Percentiles rank a stretch among this genome's conserved stretches.
These are phyloP conservation scores for Discostella stelligera DNA, from an alignment of 352 stramenopile genomes.

Conservation along the genomic window DNA sequence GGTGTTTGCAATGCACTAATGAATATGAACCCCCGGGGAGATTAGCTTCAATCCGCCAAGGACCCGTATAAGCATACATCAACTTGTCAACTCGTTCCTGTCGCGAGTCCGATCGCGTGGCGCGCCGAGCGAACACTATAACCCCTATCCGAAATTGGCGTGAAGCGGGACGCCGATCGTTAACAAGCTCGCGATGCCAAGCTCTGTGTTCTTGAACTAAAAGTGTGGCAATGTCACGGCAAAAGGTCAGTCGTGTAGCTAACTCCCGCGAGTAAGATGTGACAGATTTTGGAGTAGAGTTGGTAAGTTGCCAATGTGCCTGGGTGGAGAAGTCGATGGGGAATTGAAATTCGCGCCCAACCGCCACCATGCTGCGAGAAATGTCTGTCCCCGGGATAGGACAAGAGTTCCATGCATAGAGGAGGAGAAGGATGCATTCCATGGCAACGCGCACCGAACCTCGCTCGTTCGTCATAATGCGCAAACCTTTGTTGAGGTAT, in stretches of 20 bases:
- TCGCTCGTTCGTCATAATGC: too few species aligned
- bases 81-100: constrained; percentile 16
- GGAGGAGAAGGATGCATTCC: too few species aligned
- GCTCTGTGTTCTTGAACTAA: not conserved
- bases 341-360: too few species aligned
- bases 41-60: constrained; percentile 7
- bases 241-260: constrained; percentile 1
- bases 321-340: constrained; percentile 9
- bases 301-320: constrained; percentile 2
- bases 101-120: constrained; percentile 6
- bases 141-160: not conserved
- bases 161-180: not conserved
- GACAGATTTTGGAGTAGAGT: not conserved
- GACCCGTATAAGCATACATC: constrained; percentile 10
- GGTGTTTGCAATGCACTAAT: constrained; percentile 6
- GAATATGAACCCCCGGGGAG: constrained; percentile 14
- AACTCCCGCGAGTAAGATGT: not conserved
- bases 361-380: too few species aligned
- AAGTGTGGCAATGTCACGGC: not conserved
- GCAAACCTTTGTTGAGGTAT: too few species aligned
- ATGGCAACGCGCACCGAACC: not conserved
- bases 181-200: constrained; percentile 1
- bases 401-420: constrained; percentile 16
- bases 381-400: constrained; percentile 4
- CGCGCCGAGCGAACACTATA: constrained; percentile 13